phyloP scores from a whole-genome alignment of 2,329 filamentous ascomycete species.

The Fusarium protoensiforme region DNA sequence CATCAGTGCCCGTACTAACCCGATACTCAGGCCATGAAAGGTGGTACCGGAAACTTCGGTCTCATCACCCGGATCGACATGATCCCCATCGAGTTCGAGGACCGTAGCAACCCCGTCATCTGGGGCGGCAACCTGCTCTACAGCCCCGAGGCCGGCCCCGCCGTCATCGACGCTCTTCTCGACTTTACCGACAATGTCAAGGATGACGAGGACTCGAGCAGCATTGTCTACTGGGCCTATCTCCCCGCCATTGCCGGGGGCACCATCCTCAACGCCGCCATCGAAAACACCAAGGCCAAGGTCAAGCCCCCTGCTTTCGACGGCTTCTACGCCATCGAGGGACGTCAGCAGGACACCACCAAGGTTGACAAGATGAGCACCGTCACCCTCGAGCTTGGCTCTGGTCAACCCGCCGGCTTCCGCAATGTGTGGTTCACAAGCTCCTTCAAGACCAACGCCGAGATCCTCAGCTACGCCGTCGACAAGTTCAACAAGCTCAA shows the following conservation, averaged over 20 bases:
- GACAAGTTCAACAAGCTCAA: constrained; percentile 46
- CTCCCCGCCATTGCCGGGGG: constrained; percentile 42
- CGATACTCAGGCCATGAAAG: constrained; percentile 52
- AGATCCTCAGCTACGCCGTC: constrained; percentile 47
- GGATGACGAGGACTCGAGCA: constrained; percentile 48
- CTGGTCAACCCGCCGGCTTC: constrained; percentile 44
- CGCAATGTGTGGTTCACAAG: constrained; percentile 51
- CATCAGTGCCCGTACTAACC: background rate
- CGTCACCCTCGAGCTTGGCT: constrained; percentile 45
- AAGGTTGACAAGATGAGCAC: constrained; percentile 43
- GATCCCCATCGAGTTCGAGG: constrained; percentile 44
- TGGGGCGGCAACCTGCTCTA: constrained; percentile 48
- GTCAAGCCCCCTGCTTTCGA: constrained; percentile 46
- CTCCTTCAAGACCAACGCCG: constrained; percentile 50
- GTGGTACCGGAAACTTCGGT: constrained; percentile 60
- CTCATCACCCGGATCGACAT: constrained; percentile 50
- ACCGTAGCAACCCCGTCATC: constrained; percentile 40
- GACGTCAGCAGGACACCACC: constrained; percentile 41
- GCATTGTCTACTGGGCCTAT: constrained; percentile 49
- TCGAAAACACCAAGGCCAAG: constrained; percentile 45
- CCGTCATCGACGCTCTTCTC: constrained; percentile 46
- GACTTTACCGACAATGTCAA: constrained; percentile 46
- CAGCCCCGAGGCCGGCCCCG: constrained; percentile 29
- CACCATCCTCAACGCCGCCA: constrained; percentile 45
- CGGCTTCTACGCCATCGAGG: constrained; percentile 39